Base-by-base conservation (phyloP, 148 eudicot genomes). In the Dianthus caryophyllus region DNA sequence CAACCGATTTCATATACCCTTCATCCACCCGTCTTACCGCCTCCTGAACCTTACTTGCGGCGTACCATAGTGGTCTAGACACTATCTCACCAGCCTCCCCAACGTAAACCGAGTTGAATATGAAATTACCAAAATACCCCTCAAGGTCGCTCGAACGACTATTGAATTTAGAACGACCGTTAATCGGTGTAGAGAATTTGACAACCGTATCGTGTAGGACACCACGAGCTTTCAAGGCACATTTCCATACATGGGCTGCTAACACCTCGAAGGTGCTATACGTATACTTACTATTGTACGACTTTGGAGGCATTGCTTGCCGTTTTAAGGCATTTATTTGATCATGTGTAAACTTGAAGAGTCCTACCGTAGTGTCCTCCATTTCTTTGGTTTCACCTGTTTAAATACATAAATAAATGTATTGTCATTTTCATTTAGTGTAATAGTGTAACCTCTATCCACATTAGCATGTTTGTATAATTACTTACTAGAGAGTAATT, bases 161-260 rank as follows among this genome's bases (percentile, higher is more conserved):
- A n/a, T n/a, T n/a, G n/a, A n/a, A n/a, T n/a, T n/a, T n/a, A n/a
- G n/a, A n/a, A n/a, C n/a, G 66, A 2, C 78, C 81, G 17, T 74
- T 71, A 5, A 63, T 61, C 8, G 78, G 71, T 25, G 71, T 74
- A 30, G 75, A 66, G 12, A 78, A 69, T 47, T 61, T 70, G 10
- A 74, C 61, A 16, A 48, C 53, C 26, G 65, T 67, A 41, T 70
- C 75, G 1, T 54, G 18, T 9, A 49, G 1, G 15, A 74, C 18
- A 1, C 72, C 69, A 1, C 81, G 75, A 4, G 81, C 81, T 33
- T 53, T 70, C 25, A 77, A 70, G 1, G 68, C 65, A 18, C 68
- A 49, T 1, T 69, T 59, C 81, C 78, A 78, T 13, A 74, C 61
- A 26, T 78, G 81, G 22, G 72, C 81, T 0, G 81, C 71, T 29